A percentile compares a stretch with the other conserved stretches of the same genome.
These are phyloP conservation scores for Globisporangium canariense DNA, from an alignment of 352 stramenopile species.

Conservation along the genomic window DNA sequence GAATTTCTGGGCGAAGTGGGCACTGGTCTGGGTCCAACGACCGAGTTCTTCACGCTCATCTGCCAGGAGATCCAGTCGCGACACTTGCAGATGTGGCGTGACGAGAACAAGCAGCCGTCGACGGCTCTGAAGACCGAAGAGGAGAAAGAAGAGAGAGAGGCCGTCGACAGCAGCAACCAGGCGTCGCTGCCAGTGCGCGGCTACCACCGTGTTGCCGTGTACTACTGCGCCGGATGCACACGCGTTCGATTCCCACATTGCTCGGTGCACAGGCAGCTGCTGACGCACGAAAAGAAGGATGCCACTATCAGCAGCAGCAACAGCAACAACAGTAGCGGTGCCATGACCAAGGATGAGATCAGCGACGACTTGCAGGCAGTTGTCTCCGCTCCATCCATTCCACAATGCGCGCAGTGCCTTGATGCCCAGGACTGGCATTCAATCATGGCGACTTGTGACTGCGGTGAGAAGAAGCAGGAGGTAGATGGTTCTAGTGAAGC, in stretches of 20 bases:
- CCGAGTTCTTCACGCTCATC: conserved; percentile 76
- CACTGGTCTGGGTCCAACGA: conserved; percentile 68
- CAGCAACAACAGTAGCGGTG: background rate
- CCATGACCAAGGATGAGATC: conserved; percentile 7
- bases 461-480: conserved; percentile 11
- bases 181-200: conserved; percentile 47
- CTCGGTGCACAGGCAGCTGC: conserved; percentile 36
- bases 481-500: background rate
- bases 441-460: conserved; percentile 28
- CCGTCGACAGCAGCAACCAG: background rate
- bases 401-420: conserved; percentile 55
- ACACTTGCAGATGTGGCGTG: conserved; percentile 53
- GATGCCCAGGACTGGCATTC: conserved; percentile 44
- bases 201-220: conserved; percentile 69
- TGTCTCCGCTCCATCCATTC: conserved; percentile 19
- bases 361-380: conserved; percentile 7
- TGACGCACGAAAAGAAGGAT: conserved; percentile 53
- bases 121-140: conserved; percentile 13
- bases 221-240: conserved; percentile 51
- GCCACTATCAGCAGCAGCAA: background rate
- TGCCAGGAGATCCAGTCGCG: conserved; percentile 68
- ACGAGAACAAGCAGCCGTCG: conserved; percentile 30
- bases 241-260: conserved; percentile 49
- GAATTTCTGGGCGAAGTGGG: conserved; percentile 80
- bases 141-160: conserved; percentile 16